phyloP scores from a whole-genome alignment of 805 yeast genomes.

The Starmerella bombi region DNA sequence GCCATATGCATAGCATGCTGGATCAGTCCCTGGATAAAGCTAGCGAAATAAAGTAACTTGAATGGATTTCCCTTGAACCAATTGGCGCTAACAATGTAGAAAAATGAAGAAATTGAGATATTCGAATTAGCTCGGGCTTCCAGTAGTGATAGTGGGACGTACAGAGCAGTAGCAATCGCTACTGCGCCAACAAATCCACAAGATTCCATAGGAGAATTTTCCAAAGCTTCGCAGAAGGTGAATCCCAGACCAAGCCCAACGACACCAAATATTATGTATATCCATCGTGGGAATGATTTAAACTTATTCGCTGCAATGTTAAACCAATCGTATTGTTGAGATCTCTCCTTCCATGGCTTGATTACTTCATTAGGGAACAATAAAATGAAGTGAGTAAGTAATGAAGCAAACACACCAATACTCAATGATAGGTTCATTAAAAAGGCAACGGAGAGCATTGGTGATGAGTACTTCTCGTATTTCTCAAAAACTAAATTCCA shows the following conservation, averaged over 20 bases:
- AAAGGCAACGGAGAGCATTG: neutral
- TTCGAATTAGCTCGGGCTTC: slow-evolving; percentile 29
- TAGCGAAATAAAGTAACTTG: neutral
- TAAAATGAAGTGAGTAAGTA: slow-evolving; percentile 13
- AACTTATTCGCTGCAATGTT: slow-evolving; percentile 25
- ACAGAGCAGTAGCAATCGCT: neutral
- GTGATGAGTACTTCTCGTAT: neutral
- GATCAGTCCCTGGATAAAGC: slow-evolving; percentile 17
- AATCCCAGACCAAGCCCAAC: slow-evolving; percentile 48
- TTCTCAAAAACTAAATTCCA: slow-evolving; percentile 19
- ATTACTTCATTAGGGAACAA: neutral
- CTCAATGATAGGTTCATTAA: neutral
- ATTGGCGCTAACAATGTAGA: slow-evolving; percentile 17
- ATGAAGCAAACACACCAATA: neutral
- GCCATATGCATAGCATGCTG: neutral
- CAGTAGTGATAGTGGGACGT: slow-evolving; percentile 42
- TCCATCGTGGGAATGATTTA: slow-evolving; percentile 47
- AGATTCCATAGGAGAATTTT: slow-evolving; percentile 38
- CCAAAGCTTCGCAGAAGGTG: slow-evolving; percentile 36
- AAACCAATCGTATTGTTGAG: slow-evolving; percentile 17
- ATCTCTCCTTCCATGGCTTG: slow-evolving; percentile 8
- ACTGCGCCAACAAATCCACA: neutral
- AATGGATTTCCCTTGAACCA: slow-evolving; percentile 21
- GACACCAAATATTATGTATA: slow-evolving; percentile 42
- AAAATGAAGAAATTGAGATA: neutral